These are phyloP conservation scores for Ganoderma resinaceum DNA, from an alignment of 1,284 basidiomycete species.

Conservation along the genomic window DNA sequence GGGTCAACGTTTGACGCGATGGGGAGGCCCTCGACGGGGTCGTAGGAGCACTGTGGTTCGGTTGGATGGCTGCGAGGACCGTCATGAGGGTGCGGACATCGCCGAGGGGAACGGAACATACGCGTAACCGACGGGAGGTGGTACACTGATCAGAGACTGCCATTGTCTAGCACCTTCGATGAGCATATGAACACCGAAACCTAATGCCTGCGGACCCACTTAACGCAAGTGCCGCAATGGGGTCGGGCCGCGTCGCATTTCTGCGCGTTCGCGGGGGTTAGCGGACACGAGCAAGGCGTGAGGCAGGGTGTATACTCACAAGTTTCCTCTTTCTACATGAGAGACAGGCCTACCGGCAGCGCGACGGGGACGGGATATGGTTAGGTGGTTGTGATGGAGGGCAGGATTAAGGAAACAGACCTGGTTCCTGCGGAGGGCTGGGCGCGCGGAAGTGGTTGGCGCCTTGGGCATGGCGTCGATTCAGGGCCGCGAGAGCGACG, in stretches of 20 bases:
- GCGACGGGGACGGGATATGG: conserved; percentile 1
- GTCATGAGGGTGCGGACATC: conserved; percentile 14
- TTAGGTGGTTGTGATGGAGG: conserved; percentile 16
- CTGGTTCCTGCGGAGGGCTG: conserved; percentile 82
- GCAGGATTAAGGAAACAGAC: conserved; percentile 42
- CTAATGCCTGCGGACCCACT: conserved; percentile 54
- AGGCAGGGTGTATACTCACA: conserved; percentile 48
- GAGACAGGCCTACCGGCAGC: conserved; percentile 71
- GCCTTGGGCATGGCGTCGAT: conserved; percentile 69
- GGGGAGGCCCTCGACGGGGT: conserved; percentile 80
- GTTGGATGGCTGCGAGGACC: conserved; percentile 67
- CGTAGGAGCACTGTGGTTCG: conserved; percentile 83
- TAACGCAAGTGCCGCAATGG: conserved; percentile 83
- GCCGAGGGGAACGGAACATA: conserved; percentile 45
- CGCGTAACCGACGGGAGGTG: conserved; percentile 81
- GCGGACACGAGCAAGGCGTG: conserved; percentile 19
- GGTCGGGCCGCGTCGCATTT: conserved; percentile 86
- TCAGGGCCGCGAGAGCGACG: neutral
- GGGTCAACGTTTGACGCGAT: conserved; percentile 79
- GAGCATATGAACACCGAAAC: conserved; percentile 10
- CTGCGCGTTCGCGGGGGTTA: conserved; percentile 44
- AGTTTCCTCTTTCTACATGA: conserved; percentile 83
- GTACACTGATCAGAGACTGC: conserved; percentile 80
- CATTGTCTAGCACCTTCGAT: conserved; percentile 58
- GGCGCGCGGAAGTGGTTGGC: conserved; percentile 48